These are phyloP conservation scores for Miscanthus lutarioriparius DNA, from an alignment of 176 grass and related monocot species.

Conservation along the genomic window DNA sequence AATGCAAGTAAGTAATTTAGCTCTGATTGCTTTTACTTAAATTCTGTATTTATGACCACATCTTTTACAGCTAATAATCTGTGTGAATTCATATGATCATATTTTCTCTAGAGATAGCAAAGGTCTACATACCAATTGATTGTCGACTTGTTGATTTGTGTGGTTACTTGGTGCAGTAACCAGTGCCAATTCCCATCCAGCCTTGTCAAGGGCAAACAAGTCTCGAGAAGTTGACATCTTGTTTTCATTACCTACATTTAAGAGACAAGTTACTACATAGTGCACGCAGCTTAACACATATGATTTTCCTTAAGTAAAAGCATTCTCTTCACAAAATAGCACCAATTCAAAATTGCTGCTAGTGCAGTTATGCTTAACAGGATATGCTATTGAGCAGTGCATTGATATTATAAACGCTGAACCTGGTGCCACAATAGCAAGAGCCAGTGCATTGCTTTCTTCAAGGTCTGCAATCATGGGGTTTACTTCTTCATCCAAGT, in stretches of 20 bases:
- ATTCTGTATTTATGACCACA: not conserved
- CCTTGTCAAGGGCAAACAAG: slow-evolving; percentile 62
- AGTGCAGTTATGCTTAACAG: not conserved
- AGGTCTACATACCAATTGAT: slow-evolving; percentile 62
- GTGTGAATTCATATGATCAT: not conserved
- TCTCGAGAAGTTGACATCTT: slow-evolving; percentile 51
- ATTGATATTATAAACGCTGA: not conserved
- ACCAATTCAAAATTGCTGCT: not conserved
- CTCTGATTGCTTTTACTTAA: not conserved
- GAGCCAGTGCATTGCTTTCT: slow-evolving; percentile 79
- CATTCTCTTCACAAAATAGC: not conserved
- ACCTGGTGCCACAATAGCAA: slow-evolving; percentile 87
- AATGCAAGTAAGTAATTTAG: slow-evolving; percentile 26
- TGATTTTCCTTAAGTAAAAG: slow-evolving; percentile 2
- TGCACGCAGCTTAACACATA: not conserved
- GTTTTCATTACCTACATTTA: slow-evolving; percentile 58
- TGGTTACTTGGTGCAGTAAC: slow-evolving; percentile 80
- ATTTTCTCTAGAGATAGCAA: slow-evolving; percentile 8
- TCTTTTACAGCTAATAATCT: not conserved
- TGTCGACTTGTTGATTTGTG: slow-evolving; percentile 50
- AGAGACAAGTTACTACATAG: slow-evolving; percentile 21
- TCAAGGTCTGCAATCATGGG: slow-evolving; percentile 77
- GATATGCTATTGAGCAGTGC: slow-evolving; percentile 1
- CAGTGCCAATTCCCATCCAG: slow-evolving; percentile 86
- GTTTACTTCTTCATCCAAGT: slow-evolving; percentile 86